A percentile compares a stretch with the other conserved stretches of the same genome.
phyloP scores from a whole-genome alignment of 805 yeast species.

The Ogataea salicorniae region DNA sequence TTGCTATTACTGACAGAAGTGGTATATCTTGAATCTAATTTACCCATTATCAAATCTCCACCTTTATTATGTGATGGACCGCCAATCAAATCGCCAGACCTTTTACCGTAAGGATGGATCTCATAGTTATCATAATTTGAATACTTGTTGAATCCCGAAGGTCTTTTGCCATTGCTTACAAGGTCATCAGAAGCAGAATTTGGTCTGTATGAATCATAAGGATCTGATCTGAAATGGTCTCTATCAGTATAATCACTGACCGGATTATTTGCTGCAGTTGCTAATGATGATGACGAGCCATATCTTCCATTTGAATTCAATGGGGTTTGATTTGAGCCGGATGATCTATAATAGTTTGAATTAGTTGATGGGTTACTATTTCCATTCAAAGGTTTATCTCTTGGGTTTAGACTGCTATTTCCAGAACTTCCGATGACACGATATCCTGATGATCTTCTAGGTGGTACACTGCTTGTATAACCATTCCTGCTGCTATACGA shows the following conservation, averaged over 20 bases:
- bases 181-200: conserved; percentile 3
- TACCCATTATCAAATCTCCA: conserved; percentile 17
- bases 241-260: conserved; percentile 14
- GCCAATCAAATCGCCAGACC: conserved; percentile 18
- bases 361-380: conserved; percentile 4
- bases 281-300: neutral
- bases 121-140: conserved; percentile 11
- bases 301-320: conserved; percentile 5
- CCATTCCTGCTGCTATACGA: conserved; percentile 9
- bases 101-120: conserved; percentile 5
- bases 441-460: conserved; percentile 13
- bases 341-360: neutral
- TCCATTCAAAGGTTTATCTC: neutral
- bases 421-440: conserved; percentile 7
- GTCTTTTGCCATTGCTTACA: conserved; percentile 3
- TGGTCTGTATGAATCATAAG: conserved; percentile 1
- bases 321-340: too few species aligned
- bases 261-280: neutral
- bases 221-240: conserved; percentile 13
- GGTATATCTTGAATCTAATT: conserved; percentile 12
- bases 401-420: conserved; percentile 7
- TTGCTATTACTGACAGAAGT: neutral
- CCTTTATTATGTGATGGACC: conserved; percentile 16
- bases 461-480: conserved; percentile 8
- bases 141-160: conserved; percentile 10